Conservation (phyloP, 805 yeast genomes). For the Metschnikowia cubensis region DNA sequence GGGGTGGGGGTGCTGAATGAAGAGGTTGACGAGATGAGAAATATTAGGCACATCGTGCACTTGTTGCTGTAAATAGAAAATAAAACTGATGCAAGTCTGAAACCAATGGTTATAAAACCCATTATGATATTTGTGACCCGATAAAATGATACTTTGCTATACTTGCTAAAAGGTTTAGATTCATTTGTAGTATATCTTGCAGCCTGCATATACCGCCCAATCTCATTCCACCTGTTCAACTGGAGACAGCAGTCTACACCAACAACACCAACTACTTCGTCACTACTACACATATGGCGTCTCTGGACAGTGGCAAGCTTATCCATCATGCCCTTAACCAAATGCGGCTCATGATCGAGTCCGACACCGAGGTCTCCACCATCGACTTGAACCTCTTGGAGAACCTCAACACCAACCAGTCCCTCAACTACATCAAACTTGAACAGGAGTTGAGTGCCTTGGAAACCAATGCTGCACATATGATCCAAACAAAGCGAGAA, state of each 20-base stretch:
- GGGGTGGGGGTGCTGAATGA: no score
- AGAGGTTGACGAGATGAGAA: no score
- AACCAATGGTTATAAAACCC: no score
- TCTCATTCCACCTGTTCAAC: not conserved
- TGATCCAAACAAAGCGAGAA: constrained; percentile 25
- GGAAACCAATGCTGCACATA: constrained; percentile 37
- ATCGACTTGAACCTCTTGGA: constrained; percentile 47
- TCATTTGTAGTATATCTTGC: no score
- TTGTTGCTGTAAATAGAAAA: not conserved
- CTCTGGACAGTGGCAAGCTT: constrained; percentile 28
- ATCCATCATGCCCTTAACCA: constrained; percentile 28
- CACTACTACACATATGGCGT: constrained; percentile 13
- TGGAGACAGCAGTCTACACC: not conserved
- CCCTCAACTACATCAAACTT: constrained; percentile 46
- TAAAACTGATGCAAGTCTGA: no score
- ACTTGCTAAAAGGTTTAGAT: no score
- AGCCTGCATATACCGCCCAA: no score
- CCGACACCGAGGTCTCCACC: constrained; percentile 40
- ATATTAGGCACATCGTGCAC: no score
- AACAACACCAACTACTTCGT: not conserved
- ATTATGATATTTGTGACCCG: no score
- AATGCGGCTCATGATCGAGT: constrained; percentile 31
- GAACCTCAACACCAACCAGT: constrained; percentile 55
- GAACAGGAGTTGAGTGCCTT: constrained; percentile 39
- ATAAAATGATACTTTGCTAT: no score